phyloP scores from a whole-genome alignment of 441 rosid species.

The Eutrema salsugineum region DNA sequence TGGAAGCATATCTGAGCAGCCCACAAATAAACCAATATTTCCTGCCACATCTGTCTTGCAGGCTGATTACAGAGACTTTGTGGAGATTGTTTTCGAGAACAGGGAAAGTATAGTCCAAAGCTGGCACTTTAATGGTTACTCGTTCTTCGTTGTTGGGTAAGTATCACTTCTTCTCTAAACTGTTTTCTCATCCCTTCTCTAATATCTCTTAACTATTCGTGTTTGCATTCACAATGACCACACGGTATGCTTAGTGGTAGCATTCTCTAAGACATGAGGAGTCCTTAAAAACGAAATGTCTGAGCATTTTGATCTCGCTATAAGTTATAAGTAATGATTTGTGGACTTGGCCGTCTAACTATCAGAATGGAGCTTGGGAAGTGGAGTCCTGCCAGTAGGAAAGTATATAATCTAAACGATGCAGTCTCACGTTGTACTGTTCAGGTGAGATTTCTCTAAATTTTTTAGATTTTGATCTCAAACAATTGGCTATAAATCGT shows the following conservation, averaged over 20 bases:
- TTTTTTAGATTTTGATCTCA: not conserved
- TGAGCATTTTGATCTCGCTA: not conserved
- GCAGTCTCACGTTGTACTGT: constrained; percentile 58
- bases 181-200: not conserved
- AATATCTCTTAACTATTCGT: not conserved
- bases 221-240: not conserved
- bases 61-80: constrained; percentile 47
- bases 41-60: constrained; percentile 64
- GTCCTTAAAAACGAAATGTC: no score
- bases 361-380: constrained; percentile 83
- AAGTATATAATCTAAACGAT: constrained; percentile 66
- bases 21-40: constrained; percentile 52
- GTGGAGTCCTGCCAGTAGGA: constrained; percentile 60
- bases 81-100: constrained; percentile 74
- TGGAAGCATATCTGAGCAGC: constrained; percentile 56
- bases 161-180: not conserved
- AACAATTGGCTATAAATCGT: not conserved
- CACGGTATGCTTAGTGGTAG: not conserved
- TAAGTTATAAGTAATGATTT: no score
- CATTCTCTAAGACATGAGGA: no score
- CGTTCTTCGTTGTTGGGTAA: constrained; percentile 85
- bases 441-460: constrained; percentile 42
- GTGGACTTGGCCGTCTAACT: not conserved
- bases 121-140: constrained; percentile 72
- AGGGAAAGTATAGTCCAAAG: constrained; percentile 56